Evolutionary conservation across 2,329 filamentous ascomycete species (phyloP), one percentile per base, ranked within the genome.

Genomic region (Alternaria angustiovoidea): DNA sequence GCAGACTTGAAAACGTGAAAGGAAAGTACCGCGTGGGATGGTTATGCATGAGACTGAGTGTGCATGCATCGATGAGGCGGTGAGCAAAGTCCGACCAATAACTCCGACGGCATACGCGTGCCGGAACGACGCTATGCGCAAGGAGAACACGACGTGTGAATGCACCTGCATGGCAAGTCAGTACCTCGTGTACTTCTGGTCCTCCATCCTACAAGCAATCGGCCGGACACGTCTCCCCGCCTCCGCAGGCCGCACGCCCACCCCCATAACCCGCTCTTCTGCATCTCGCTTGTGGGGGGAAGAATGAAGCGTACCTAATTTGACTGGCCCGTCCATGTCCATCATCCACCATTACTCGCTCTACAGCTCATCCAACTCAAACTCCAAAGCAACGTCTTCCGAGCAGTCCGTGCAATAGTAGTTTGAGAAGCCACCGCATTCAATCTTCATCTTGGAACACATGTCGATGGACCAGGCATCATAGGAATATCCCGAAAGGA

Each of bases 401-500:
- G 76, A 79, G 70, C 80, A 81, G 8, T 81, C 79, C 26, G 60
- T 66, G 73, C 80, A 82, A 67, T 81, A 82, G 66, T 80, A 81
- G 56, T 79, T 80, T 36, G 76, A 78, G 64, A 81, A 81, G 51
- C 80, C 80, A 52, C 75, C 77, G 65, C 80, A 82, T 39, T 66
- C 72, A 24, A 78, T 76, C 18, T 70, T 71, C 68, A 78, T 79
- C 65, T 79, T 79, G 63, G 79, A 80, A 70, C 80, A 81, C 79
- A 81, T 82, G 70, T 83, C 81, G 66, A 80, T 81, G 57, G 78
- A 79, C 81, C 81, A 83, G 22, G 80, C 78, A 60, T 83, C 81
- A 67, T 80, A 80, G 3, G 80, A 82, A 71, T 83, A 82, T 59
- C 80, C 78, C 18, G 76, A 80, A 22, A 83, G 76, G 7, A 81